Conservation (phyloP, 805 yeast genomes). For the Sungouiella thailandica region DNA sequence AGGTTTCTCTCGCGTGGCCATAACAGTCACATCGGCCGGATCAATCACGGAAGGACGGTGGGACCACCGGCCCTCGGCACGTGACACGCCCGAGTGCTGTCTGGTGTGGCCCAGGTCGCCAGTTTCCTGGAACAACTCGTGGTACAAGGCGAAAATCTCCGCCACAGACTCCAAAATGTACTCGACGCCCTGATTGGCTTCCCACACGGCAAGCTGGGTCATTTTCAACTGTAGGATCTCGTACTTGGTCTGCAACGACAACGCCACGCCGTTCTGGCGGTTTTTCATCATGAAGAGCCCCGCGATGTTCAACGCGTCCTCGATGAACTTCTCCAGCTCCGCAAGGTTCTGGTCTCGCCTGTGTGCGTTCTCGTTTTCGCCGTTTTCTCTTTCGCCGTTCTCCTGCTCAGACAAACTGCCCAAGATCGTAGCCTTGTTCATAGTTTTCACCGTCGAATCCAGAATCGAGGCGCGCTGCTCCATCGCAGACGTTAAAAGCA, state of each 20-base stretch:
- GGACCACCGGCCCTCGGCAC: conserved; percentile 26
- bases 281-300: conserved; percentile 25
- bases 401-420: background rate
- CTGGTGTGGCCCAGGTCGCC: conserved; percentile 2
- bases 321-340: conserved; percentile 53
- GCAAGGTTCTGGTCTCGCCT: conserved; percentile 16
- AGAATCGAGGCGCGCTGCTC: conserved; percentile 25
- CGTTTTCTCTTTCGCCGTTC: background rate
- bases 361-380: no score
- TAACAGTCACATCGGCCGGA: conserved; percentile 13
- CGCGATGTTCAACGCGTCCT: conserved; percentile 45
- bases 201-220: conserved; percentile 69
- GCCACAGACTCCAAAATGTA: conserved; percentile 60
- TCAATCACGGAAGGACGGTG: conserved; percentile 40
- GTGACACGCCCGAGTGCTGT: background rate
- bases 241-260: conserved; percentile 33
- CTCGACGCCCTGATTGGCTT: conserved; percentile 51
- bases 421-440: background rate
- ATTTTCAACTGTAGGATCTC: conserved; percentile 64
- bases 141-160: conserved; percentile 57
- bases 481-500: conserved; percentile 56
- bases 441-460: background rate
- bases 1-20: conserved; percentile 4
- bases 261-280: conserved; percentile 19
- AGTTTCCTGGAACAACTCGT: conserved; percentile 40